Percentiles rank a stretch among this genome's conserved stretches.
Evolutionary conservation across 768 basidiomycete genomes (phyloP).

Genomic region (Saitozyma podzolica): DNA sequence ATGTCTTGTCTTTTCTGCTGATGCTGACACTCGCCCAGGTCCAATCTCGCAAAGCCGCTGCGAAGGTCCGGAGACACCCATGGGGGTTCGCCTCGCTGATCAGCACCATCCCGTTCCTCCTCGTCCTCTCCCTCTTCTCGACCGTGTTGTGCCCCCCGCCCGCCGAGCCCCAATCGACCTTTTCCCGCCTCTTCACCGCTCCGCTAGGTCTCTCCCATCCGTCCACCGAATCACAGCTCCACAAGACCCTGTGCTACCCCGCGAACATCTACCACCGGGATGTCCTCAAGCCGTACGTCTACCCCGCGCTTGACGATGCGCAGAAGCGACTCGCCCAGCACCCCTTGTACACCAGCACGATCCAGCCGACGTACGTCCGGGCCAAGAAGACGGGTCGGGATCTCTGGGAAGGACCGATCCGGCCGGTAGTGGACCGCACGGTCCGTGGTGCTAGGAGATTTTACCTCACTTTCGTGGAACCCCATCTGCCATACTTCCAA

Average conservation of each 20-base stretch:
- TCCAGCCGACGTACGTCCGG: conserved; percentile 22
- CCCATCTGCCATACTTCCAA: conserved; percentile 33
- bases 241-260: conserved; percentile 43
- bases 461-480: conserved; percentile 40
- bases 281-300: conserved; percentile 46
- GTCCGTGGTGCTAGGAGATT: conserved; percentile 26
- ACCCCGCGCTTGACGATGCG: conserved; percentile 33
- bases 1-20: neutral
- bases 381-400: neutral
- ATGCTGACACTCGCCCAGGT: conserved; percentile 15
- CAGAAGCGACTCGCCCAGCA: conserved; percentile 11
- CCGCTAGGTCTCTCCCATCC: conserved; percentile 29
- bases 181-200: conserved; percentile 30
- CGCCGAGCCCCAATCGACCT: conserved; percentile 15
- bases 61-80: conserved; percentile 34
- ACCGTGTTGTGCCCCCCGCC: conserved; percentile 46
- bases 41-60: conserved; percentile 22
- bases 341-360: conserved; percentile 26
- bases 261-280: conserved; percentile 39
- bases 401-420: conserved; percentile 26
- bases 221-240: conserved; percentile 12
- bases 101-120: conserved; percentile 39
- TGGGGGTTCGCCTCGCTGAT: conserved; percentile 36
- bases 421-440: conserved; percentile 23
- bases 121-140: conserved; percentile 37